A percentile compares a stretch with the other conserved stretches of the same genome.
Evolutionary conservation across 164 flowering plant species (phyloP).

Genomic region (Echeveria elegans): DNA sequence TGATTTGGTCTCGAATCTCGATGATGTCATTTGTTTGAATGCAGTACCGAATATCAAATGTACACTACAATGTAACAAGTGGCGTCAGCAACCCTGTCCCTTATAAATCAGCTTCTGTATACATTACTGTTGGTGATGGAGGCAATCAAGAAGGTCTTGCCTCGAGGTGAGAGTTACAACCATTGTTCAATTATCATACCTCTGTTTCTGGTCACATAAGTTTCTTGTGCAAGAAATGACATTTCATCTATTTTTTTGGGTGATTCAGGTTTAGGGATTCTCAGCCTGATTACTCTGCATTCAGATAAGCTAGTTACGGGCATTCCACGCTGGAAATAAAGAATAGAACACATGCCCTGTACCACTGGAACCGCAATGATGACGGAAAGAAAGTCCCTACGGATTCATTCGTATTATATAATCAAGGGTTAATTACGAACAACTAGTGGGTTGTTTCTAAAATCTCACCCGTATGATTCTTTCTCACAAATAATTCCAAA

Average conservation of each 20-base stretch:
- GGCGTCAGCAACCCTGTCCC: conserved; percentile 58
- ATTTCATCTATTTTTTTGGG: neutral
- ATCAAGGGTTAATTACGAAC: no score
- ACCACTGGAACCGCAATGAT: conserved; percentile 87
- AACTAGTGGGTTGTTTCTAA: conserved; percentile 93
- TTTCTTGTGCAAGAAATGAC: no score
- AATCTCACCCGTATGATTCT: no score
- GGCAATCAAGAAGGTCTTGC: conserved; percentile 99
- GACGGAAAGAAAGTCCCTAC: conserved; percentile 68
- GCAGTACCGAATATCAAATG: conserved; percentile 89
- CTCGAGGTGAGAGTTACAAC: conserved; percentile 35
- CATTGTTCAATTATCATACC: neutral
- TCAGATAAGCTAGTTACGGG: conserved; percentile 91
- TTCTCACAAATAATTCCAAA: no score
- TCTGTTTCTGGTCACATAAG: neutral
- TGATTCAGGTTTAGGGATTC: conserved; percentile 63
- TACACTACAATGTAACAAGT: conserved; percentile 58
- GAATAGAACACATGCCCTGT: conserved; percentile 88
- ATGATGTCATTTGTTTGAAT: no score
- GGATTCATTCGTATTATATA: conserved; percentile 55
- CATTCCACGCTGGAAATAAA: conserved; percentile 82
- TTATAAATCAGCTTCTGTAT: conserved; percentile 86
- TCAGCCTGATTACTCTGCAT: conserved; percentile 94
- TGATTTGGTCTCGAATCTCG: no score
- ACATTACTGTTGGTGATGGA: conserved; percentile 96